Conservation (phyloP, 352 stramenopile genomes). For the Salisapilia sapeloensis region DNA sequence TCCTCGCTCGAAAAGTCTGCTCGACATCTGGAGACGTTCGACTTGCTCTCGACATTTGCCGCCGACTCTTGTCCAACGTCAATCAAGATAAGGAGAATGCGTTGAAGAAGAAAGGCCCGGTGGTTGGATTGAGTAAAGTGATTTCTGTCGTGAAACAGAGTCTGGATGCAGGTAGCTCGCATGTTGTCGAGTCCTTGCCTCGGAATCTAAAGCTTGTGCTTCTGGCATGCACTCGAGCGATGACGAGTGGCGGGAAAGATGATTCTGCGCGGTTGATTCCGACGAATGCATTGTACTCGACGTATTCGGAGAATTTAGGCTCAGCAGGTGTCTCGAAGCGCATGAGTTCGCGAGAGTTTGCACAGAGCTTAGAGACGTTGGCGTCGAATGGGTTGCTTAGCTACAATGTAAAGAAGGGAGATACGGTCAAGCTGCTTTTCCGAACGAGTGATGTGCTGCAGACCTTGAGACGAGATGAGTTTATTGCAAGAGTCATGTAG, state of each 20-base stretch:
- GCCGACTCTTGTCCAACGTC: constrained; percentile 42
- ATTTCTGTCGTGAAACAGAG: constrained; percentile 51
- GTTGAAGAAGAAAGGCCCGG: constrained; percentile 6
- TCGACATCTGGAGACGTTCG: constrained; percentile 62
- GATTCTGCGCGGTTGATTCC: neutral
- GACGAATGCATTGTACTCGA: neutral
- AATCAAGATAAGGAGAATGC: constrained; percentile 5
- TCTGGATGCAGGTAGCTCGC: constrained; percentile 41
- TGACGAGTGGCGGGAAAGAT: neutral
- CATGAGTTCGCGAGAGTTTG: constrained; percentile 43
- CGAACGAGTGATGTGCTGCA: constrained; percentile 49
- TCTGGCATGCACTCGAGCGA: constrained; percentile 37
- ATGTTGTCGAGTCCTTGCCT: constrained; percentile 37
- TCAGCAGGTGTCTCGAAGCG: constrained; percentile 33
- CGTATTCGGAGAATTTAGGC: neutral
- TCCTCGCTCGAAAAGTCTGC: constrained; percentile 65
- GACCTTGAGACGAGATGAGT: constrained; percentile 50
- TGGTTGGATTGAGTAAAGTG: constrained; percentile 60
- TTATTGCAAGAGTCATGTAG: constrained; percentile 58
- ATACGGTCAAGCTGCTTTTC: constrained; percentile 57
- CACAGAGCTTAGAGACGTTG: constrained; percentile 41
- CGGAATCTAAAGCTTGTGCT: constrained; percentile 74
- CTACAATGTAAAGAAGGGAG: constrained; percentile 38
- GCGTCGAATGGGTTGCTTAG: constrained; percentile 47
- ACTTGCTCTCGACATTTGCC: constrained; percentile 53